Conservation (phyloP, 2,329 filamentous ascomycete species). For the Fusarium sarcochroum region DNA sequence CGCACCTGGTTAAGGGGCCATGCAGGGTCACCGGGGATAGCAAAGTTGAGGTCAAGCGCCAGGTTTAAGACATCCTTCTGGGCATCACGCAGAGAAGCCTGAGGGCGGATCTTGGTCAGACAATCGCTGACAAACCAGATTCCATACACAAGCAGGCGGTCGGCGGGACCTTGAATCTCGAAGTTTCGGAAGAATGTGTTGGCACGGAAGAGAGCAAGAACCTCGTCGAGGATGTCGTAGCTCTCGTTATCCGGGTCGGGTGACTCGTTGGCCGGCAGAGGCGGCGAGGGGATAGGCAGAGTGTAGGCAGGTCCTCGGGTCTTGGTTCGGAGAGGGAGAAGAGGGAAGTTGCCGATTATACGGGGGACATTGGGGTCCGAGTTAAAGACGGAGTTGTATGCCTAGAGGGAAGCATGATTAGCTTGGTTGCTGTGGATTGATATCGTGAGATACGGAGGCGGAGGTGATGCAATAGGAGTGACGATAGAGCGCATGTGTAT, state of each 20-base stretch:
- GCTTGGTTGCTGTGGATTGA: constrained; percentile 28
- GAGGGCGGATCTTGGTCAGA: constrained; percentile 86
- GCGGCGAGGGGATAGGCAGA: constrained; percentile 72
- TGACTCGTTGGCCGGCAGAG: constrained; percentile 72
- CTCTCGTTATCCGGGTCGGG: constrained; percentile 89
- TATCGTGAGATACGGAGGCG: constrained; percentile 33
- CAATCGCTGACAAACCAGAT: constrained; percentile 96
- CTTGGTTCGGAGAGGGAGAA: constrained; percentile 93
- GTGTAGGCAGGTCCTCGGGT: constrained; percentile 95
- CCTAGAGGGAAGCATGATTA: constrained; percentile 65
- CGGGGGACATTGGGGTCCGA: constrained; percentile 76
- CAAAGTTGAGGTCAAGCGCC: constrained; percentile 93
- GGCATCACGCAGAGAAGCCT: constrained; percentile 71
- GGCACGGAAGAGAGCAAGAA: constrained; percentile 91
- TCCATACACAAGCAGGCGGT: constrained; percentile 94
- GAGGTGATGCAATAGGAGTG: constrained; percentile 31
- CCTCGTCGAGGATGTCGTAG: constrained; percentile 97
- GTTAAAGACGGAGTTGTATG: constrained; percentile 98
- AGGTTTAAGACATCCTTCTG: constrained; percentile 87
- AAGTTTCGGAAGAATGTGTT: constrained; percentile 99
- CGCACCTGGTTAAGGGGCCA: constrained; percentile 91
- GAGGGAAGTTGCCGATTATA: constrained; percentile 88
- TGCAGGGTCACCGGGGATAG: constrained; percentile 91
- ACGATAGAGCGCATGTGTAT: not conserved
- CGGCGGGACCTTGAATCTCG: constrained; percentile 96